Conservation (phyloP, 805 yeast genomes). For the Starmerella powellii region DNA sequence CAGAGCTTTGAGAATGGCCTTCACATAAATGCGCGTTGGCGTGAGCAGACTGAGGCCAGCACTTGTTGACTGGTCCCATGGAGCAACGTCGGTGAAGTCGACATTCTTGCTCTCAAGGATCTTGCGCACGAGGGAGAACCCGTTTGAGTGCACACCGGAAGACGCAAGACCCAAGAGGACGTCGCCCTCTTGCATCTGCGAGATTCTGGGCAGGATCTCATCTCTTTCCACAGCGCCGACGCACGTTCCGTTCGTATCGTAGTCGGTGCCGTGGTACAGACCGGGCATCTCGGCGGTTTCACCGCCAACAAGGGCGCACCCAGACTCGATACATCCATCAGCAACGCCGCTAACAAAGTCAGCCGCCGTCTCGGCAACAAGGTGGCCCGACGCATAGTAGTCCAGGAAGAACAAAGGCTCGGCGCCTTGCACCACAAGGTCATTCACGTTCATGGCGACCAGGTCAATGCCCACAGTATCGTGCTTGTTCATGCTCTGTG, state of each 20-base stretch:
- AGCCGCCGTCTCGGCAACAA: conserved; percentile 73
- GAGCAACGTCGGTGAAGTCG: conserved; percentile 63
- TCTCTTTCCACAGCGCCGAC: conserved; percentile 85
- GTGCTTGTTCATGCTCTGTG: conserved; percentile 78
- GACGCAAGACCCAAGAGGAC: conserved; percentile 77
- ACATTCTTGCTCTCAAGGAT: conserved; percentile 69
- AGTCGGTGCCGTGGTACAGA: conserved; percentile 88
- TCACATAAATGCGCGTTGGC: conserved; percentile 92
- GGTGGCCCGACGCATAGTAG: conserved; percentile 89
- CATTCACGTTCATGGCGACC: conserved; percentile 98
- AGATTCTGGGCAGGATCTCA: conserved; percentile 58
- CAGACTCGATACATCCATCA: conserved; percentile 85
- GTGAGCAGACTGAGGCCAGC: conserved; percentile 76
- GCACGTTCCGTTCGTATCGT: conserved; percentile 97
- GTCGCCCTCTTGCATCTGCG: conserved; percentile 65
- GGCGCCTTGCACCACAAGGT: conserved; percentile 96
- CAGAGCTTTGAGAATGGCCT: conserved; percentile 68
- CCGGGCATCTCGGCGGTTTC: conserved; percentile 99
- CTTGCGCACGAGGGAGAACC: conserved; percentile 87
- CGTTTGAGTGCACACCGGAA: conserved; percentile 93
- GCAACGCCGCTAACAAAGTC: conserved; percentile 92
- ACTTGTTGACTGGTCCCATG: conserved; percentile 63
- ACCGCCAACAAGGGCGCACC: conserved; percentile 97
- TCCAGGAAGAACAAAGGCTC: conserved; percentile 93
- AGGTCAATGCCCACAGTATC: conserved; percentile 97